phyloP scores from a whole-genome alignment of 768 basidiomycete species.

The Lactifluus piperatus region DNA sequence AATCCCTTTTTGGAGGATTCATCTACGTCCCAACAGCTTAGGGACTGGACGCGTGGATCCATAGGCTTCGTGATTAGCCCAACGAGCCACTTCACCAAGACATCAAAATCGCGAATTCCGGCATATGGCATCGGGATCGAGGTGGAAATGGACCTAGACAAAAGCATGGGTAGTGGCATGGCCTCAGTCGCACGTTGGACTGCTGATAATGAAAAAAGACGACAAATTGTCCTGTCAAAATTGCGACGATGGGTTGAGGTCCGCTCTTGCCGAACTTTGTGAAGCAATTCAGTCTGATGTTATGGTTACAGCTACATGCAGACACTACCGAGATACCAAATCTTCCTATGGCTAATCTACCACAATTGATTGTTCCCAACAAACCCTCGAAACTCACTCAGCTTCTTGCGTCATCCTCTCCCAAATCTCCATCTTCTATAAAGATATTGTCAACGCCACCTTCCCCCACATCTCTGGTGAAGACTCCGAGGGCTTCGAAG shows the following conservation, averaged over 20 bases:
- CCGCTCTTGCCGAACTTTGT: conserved; percentile 15
- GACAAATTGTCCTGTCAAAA: conserved; percentile 48
- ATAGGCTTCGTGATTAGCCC: conserved; percentile 74
- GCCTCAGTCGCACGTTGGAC: conserved; percentile 87
- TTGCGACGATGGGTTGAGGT: conserved; percentile 60
- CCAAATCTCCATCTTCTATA: conserved; percentile 37
- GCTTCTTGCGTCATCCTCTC: conserved; percentile 64
- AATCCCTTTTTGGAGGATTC: conserved; percentile 24
- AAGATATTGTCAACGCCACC: conserved; percentile 27
- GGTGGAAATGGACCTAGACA: conserved; percentile 78
- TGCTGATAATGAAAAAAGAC: conserved; percentile 52
- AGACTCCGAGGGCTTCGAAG: conserved; percentile 25
- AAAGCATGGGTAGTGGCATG: conserved; percentile 75
- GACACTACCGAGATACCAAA: conserved; percentile 38
- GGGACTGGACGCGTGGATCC: conserved; percentile 71
- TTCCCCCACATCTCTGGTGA: conserved; percentile 27
- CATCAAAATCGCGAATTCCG: conserved; percentile 55
- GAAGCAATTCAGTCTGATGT: conserved; percentile 3
- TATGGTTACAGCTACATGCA: conserved; percentile 41
- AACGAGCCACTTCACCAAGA: conserved; percentile 63
- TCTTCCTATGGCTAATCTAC: conserved; percentile 59
- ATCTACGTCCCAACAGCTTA: conserved; percentile 28
- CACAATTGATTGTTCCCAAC: conserved; percentile 40
- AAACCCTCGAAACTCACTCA: conserved; percentile 65
- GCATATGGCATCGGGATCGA: conserved; percentile 84